These are phyloP conservation scores for Macrophomina pseudophaseolina DNA, from an alignment of 2,329 filamentous ascomycete genomes.

Conservation along the genomic window DNA sequence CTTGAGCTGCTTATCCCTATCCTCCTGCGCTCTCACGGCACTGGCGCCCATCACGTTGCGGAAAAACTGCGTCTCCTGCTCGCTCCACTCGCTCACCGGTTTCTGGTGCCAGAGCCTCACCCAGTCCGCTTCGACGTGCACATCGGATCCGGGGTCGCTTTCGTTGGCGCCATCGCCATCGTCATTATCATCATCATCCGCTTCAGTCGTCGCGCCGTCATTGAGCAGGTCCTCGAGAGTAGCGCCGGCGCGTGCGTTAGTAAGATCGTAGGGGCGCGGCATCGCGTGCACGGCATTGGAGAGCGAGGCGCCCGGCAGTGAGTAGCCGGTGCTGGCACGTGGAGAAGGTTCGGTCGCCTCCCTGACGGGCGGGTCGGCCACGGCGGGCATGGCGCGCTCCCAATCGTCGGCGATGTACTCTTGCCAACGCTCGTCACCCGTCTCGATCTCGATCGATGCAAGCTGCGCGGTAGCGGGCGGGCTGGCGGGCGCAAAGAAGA, in stretches of 20 bases:
- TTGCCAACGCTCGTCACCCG: background rate
- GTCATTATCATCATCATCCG: background rate
- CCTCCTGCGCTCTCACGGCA: background rate
- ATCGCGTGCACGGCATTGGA: background rate
- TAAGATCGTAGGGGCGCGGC: background rate
- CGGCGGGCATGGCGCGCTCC: background rate
- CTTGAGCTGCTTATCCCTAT: background rate
- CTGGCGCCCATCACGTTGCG: background rate
- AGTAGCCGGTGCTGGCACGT: background rate
- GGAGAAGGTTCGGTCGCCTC: no score
- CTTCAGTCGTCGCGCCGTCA: background rate
- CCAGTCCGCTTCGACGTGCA: background rate
- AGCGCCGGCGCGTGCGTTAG: background rate
- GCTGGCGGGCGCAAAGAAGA: no score
- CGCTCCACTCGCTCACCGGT: background rate
- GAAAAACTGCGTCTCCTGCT: background rate
- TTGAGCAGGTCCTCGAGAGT: background rate
- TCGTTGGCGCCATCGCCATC: no score
- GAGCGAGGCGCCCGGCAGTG: background rate
- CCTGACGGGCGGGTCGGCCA: no score
- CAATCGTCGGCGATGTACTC: background rate
- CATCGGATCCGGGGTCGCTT: background rate
- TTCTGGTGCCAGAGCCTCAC: background rate
- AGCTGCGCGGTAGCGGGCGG: background rate
- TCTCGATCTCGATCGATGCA: background rate